A percentile compares a stretch with the other conserved stretches of the same genome.
These are phyloP conservation scores for Phytopythium helicoides DNA, from an alignment of 352 stramenopile genomes.

Conservation along the genomic window DNA sequence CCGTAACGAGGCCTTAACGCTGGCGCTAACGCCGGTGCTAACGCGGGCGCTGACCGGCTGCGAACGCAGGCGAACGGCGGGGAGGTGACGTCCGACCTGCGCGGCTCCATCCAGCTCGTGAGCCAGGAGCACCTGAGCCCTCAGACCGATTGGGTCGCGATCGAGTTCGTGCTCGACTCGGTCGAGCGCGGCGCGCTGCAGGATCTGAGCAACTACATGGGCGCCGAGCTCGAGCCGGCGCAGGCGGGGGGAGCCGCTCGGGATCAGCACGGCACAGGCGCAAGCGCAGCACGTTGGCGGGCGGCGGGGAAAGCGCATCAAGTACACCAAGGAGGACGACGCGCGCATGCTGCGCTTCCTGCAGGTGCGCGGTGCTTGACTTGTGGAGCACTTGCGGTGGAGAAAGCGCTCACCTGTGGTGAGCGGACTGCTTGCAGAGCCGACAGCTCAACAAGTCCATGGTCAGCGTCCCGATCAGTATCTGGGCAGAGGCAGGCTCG, in stretches of 20 bases:
- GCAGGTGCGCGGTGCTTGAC: constrained; percentile 12
- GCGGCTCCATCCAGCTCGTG: constrained; percentile 37
- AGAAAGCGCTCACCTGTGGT: background rate
- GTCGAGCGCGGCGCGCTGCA: constrained; percentile 29
- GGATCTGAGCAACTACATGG: constrained; percentile 34
- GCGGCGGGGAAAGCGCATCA: constrained; percentile 5
- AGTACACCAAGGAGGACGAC: constrained; percentile 43
- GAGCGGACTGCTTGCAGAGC: background rate
- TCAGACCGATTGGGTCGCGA: constrained; percentile 32
- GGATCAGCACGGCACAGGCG: no score
- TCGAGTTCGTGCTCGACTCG: constrained; percentile 50
- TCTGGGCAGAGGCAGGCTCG: constrained; percentile 15
- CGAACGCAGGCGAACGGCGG: constrained; percentile 26
- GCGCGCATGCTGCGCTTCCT: constrained; percentile 50
- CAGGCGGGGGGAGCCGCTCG: background rate
- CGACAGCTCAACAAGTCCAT: constrained; percentile 6
- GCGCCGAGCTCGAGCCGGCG: constrained; percentile 8
- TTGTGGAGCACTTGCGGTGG: no score
- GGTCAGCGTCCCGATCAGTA: constrained; percentile 11
- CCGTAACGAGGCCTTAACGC: no score
- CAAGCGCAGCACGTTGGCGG: no score
- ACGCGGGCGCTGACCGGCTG: no score
- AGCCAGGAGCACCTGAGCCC: constrained; percentile 23
- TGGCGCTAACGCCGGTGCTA: no score
- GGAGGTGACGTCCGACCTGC: constrained; percentile 9